Evolutionary conservation across 192 early-diverging fungal species (phyloP), one percentile per base, ranked within the genome.

Genomic region (Rhizophagus prolifer): DNA sequence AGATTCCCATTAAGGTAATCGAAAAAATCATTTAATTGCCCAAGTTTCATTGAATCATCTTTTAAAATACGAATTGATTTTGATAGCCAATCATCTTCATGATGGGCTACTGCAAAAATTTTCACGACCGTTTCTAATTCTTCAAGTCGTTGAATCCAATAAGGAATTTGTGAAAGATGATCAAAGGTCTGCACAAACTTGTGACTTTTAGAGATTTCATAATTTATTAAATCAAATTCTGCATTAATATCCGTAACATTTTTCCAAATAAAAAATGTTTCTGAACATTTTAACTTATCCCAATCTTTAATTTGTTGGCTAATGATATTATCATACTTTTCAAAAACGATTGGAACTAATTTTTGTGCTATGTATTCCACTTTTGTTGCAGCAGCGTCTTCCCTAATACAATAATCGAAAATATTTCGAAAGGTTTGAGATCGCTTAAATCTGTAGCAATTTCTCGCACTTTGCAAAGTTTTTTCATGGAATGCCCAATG

Each of bases 361-460:
- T 58, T 58, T 44, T 59, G n/a, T 31, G 28, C 54, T 6, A 72
- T 30, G 1, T 19, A 7, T 72, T 58, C 50, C 12, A 72, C 71
- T 31, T 16, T 60, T 28, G 58, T 26, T 19, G 47, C 21, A 21
- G 26, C 28, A 0, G 46, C 12, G 3, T 19, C 30, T 59, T 72
- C 50, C 10, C 31, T 16, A 8, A 72, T 16, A 72, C 12, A 14
- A 28, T 0, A 9, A 21, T 72, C 54, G 59, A 72, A 72, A 34
- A 72, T 28, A 30, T 72, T 72, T 26, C 10, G 9, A 59, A 72
- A 72, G 14, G 71, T 72, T 16, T 60, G 47, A 54, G 71, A 72
- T 59, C 59, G 30, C 8, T 16, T 9, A 31, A 28, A 72, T 60
- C 7, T 10, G 14, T 34, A 72, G 8, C 28, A 13, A 25, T 34